Base-by-base conservation (phyloP, 805 yeast species). In the Wickerhamomyces strasburgensis region DNA sequence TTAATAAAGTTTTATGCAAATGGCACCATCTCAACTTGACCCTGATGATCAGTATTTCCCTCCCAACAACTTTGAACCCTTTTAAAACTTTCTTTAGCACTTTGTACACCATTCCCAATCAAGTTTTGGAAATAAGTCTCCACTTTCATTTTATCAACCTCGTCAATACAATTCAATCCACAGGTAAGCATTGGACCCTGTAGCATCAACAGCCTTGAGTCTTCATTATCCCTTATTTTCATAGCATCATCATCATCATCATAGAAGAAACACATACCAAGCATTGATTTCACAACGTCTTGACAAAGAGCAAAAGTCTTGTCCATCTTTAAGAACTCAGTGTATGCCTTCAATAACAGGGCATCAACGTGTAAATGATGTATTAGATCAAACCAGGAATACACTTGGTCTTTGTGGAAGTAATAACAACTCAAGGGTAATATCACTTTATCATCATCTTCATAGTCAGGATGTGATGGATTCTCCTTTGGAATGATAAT, bases 321-420 rank as follows among this genome's bases (percentile, higher is more conserved):
- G 56, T 58, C 37, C 57, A 70, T 9, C 56, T 63, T 33, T 56
- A 57, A 31, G 53, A 47, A 24, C 58, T 49, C 34, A 48, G 52
- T 37, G 58, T 58, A 39, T 52, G 61, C 43, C 51, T 58, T 24
- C 64, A 65, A 25, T 56, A 60, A 16, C 58, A 53, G 10, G 55
- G 63, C 38, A 60, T 58, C 45, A 48, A 61, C 60, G 41, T 67
- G 71, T 1, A 52, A 33, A 17, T 56, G 60, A 18, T 57, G 60
- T 13, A 48, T 43, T 18, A 57, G 31, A 29, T 57, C 61, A 39
- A 48, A 57, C 46, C 58, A 47, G 0, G 60, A 55, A 30, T 36
- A 57, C 0, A 43, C 49, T 2, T 29, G 26, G 7, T 35, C 42
- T 9, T 28, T 40, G 17, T 39, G 32, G 35, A 49, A 51, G 2